phyloP scores from a whole-genome alignment of 2,329 filamentous ascomycete genomes.

The Botrytis elliptica region DNA sequence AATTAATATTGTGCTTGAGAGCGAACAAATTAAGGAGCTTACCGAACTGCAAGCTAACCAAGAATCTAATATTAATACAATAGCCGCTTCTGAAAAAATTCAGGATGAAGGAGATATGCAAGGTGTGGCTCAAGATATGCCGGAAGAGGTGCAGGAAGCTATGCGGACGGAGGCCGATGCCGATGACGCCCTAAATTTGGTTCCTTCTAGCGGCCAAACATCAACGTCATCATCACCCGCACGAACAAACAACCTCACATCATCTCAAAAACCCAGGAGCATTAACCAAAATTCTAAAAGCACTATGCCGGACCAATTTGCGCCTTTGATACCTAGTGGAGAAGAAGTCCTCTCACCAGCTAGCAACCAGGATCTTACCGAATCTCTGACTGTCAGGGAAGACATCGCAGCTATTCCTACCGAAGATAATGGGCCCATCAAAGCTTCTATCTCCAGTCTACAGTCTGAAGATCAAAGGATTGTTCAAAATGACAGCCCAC shows the following conservation, averaged over 20 bases:
- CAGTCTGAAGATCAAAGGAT: not conserved
- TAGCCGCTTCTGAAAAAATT: not conserved
- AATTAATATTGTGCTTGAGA: too few relatives aligned
- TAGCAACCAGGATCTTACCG: not conserved
- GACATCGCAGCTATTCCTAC: not conserved
- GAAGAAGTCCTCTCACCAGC: not conserved
- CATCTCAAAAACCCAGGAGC: not conserved
- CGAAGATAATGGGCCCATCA: too few relatives aligned
- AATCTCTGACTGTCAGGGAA: not conserved
- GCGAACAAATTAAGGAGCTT: not conserved
- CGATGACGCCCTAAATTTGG: slow-evolving; percentile 2
- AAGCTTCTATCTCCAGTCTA: too few relatives aligned
- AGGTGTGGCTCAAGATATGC: not conserved
- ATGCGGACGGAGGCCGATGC: not conserved
- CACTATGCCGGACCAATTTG: not conserved
- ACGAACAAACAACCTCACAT: slow-evolving; percentile 7
- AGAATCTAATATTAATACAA: not conserved
- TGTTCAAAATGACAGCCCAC: not conserved
- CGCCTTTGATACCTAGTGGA: not conserved
- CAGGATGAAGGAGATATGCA: not conserved
- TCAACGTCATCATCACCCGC: slow-evolving; percentile 13
- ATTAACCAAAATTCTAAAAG: not conserved
- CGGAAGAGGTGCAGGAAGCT: not conserved
- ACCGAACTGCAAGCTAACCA: not conserved
- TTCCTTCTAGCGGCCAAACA: slow-evolving; percentile 4